Base-by-base conservation (phyloP, 345 rosid species). In the Rhodomyrtus tomentosa region DNA sequence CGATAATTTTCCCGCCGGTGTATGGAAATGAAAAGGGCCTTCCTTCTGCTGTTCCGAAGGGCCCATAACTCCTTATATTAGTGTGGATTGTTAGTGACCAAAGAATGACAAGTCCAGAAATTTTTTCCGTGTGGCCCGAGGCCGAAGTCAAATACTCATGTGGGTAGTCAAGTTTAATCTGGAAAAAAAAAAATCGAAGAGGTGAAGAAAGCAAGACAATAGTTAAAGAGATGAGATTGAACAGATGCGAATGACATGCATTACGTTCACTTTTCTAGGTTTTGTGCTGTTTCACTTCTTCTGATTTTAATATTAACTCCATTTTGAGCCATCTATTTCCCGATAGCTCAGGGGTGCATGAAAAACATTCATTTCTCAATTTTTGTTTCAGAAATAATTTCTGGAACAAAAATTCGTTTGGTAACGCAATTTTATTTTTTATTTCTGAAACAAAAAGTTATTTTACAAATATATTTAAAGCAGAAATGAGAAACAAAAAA, bases 141-240 rank as follows among this genome's bases (percentile, higher is more conserved):
- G n/a, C 74, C 14, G 85, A 84, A 52, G 82, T 84, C 82, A 84
- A 49, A 15, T 73, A 73, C 81, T 84, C 85, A 72, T 25, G 55
- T 15, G 85, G 85, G 74, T 84, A 84, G 59, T 84, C 85, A 42
- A 84, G 51, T 55, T 29, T 68, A 84, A 84, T 62, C 85, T 84
- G 52, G 11, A n/a, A 18, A 22, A 14, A 8, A 11, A 55, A 2
- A 55, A 40, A 14, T 54, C 0, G 45, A 15, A 9, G 25, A 4
- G 45, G 56, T n/a, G 53, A 81, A 22, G 45, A 38, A 81, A 51
- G 42, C 52, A 81, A 62, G 40, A 16, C 40, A 62, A 7, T 15
- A 62, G 7, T 62, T 29, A 40, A 62, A 4, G 74, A 62, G 15
- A 62, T 62, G 42, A 59, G 73, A 59, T 27, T 16, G 73, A 15